Evolutionary conservation across 2,329 filamentous ascomycete genomes (phyloP).

Genomic region (Neofusicoccum laricinum): DNA sequence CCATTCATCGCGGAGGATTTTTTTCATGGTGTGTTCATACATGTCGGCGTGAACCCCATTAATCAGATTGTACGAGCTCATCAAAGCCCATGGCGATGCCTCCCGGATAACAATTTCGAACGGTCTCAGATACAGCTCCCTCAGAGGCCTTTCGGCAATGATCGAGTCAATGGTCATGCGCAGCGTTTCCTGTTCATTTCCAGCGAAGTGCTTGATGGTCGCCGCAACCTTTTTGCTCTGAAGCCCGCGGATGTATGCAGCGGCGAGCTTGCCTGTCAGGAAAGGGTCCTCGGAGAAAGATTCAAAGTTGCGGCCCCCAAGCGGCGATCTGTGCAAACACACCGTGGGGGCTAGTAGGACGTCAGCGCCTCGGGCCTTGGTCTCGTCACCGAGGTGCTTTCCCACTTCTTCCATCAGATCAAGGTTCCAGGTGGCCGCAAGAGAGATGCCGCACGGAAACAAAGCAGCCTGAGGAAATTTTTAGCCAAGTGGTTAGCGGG

Average conservation of each 20-base stretch:
- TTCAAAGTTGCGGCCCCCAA: constrained; percentile 84
- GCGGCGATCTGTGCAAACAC: constrained; percentile 76
- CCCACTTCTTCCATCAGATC: constrained; percentile 68
- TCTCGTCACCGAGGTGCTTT: constrained; percentile 67
- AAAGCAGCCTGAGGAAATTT: constrained; percentile 57
- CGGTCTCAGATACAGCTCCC: constrained; percentile 70
- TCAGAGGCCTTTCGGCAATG: constrained; percentile 62
- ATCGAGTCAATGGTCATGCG: constrained; percentile 63
- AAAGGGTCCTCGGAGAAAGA: constrained; percentile 82
- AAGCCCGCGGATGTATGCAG: constrained; percentile 68
- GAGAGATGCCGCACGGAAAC: constrained; percentile 74
- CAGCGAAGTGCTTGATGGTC: constrained; percentile 75
- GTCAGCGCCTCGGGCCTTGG: constrained; percentile 69
- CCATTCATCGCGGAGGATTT: constrained; percentile 41
- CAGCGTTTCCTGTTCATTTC: constrained; percentile 71
- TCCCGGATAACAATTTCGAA: constrained; percentile 71
- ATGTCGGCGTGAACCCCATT: constrained; percentile 54
- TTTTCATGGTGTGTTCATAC: constrained; percentile 41
- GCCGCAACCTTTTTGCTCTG: constrained; percentile 73
- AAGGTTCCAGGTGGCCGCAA: constrained; percentile 77
- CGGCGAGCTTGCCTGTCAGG: constrained; percentile 70
- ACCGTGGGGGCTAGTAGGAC: constrained; percentile 74
- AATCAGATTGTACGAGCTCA: constrained; percentile 67
- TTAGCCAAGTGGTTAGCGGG: constrained; percentile 18
- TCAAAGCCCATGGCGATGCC: constrained; percentile 64